These are phyloP conservation scores for Venturia nashicola DNA, from an alignment of 2,329 filamentous ascomycete genomes.

Conservation along the genomic window DNA sequence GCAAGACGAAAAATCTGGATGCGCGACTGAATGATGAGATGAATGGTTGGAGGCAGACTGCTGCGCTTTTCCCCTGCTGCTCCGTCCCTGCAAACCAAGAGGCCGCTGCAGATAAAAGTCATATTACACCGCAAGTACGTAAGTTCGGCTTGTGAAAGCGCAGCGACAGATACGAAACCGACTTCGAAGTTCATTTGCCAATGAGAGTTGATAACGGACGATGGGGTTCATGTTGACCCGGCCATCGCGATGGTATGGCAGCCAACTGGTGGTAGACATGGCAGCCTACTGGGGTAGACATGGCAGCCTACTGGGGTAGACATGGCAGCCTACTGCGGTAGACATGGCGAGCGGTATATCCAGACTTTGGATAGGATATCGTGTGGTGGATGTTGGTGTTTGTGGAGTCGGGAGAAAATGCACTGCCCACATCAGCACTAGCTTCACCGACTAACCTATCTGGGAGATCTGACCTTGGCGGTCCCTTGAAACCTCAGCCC, in stretches of 20 bases:
- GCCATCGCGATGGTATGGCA: not conserved
- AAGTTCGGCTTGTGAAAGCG: not conserved
- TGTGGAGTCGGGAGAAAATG: not conserved
- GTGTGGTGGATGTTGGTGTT: not conserved
- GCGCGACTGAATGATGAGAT: too few relatives aligned
- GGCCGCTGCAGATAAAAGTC: not conserved
- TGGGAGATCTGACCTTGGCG: not conserved
- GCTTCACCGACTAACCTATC: too few relatives aligned
- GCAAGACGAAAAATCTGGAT: not conserved
- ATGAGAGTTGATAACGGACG: not conserved
- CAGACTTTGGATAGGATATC: too few relatives aligned
- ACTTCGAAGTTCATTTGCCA: not conserved
- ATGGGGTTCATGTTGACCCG: not conserved
- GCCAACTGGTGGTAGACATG: not conserved
- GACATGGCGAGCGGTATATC: too few relatives aligned
- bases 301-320: not conserved
- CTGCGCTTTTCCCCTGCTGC: not conserved
- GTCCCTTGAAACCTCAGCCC: not conserved
- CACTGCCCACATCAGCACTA: not conserved
- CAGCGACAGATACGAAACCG: too few relatives aligned
- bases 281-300: too few relatives aligned
- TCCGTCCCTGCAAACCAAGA: not conserved
- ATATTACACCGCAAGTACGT: not conserved
- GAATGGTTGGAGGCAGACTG: not conserved
- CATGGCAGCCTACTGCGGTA: not conserved